Evolutionary conservation across 2,329 filamentous ascomycete genomes (phyloP).

Genomic region (Cephalotrichum gorgonifer): DNA sequence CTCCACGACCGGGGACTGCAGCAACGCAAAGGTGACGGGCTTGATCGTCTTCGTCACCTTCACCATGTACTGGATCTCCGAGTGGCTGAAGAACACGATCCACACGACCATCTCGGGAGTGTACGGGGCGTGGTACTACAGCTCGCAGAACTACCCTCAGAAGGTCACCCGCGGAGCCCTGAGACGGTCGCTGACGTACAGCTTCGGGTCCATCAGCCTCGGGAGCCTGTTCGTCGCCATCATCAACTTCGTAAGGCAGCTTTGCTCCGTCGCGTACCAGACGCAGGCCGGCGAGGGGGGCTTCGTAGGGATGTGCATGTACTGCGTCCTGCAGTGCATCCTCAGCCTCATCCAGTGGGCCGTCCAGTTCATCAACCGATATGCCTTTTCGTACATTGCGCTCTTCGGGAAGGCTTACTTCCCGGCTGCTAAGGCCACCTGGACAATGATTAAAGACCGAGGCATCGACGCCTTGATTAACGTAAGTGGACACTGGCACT

Average conservation of each 20-base stretch:
- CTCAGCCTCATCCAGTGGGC: slow-evolving; percentile 75
- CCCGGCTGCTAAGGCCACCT: slow-evolving; percentile 77
- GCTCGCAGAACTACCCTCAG: slow-evolving; percentile 56
- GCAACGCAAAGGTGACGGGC: slow-evolving; percentile 68
- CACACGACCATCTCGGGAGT: slow-evolving; percentile 81
- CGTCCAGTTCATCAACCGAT: slow-evolving; percentile 80
- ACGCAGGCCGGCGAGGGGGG: slow-evolving; percentile 58
- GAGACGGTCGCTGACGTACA: slow-evolving; percentile 74
- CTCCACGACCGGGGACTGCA: slow-evolving; percentile 51
- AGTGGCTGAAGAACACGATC: slow-evolving; percentile 89
- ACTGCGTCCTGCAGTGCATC: slow-evolving; percentile 68
- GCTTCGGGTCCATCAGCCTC: slow-evolving; percentile 81
- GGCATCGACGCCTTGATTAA: slow-evolving; percentile 86
- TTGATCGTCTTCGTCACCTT: slow-evolving; percentile 82
- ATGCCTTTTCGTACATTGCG: slow-evolving; percentile 87
- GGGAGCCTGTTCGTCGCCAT: slow-evolving; percentile 80
- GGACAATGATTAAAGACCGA: slow-evolving; percentile 83
- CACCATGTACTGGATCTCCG: slow-evolving; percentile 86
- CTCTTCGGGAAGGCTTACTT: slow-evolving; percentile 87
- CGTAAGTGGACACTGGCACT: slow-evolving; percentile 23
- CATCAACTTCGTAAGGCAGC: slow-evolving; percentile 73
- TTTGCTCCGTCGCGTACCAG: slow-evolving; percentile 68
- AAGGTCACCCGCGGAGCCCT: slow-evolving; percentile 77
- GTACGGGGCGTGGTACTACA: slow-evolving; percentile 92
- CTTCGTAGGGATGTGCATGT: slow-evolving; percentile 52